Percentiles rank a stretch among this genome's conserved stretches.
These are phyloP conservation scores for Coriaria nepalensis DNA, from an alignment of 306 rosid genomes.

Conservation along the genomic window DNA sequence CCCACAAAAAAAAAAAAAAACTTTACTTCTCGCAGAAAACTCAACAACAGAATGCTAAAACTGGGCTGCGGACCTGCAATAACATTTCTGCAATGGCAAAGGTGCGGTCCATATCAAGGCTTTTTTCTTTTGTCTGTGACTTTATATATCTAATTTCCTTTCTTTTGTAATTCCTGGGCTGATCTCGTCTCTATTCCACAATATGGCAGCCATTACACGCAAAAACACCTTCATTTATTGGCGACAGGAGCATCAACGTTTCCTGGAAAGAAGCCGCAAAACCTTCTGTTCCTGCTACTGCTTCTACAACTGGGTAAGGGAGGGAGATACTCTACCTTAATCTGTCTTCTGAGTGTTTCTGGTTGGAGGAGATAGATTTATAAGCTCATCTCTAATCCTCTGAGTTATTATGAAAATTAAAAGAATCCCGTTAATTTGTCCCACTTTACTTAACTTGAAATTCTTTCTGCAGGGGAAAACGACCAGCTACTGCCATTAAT, in stretches of 20 bases:
- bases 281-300: conserved; percentile 24
- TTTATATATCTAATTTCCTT: not conserved
- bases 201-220: conserved; percentile 34
- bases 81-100: conserved; percentile 84
- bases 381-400: too few relatives aligned
- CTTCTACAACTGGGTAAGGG: conserved; percentile 53
- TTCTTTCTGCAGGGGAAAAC: conserved; percentile 46
- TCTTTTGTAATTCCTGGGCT: too few relatives aligned
- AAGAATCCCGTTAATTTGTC: too few relatives aligned
- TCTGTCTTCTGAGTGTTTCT: not conserved
- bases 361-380: too few relatives aligned
- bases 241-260: conserved; percentile 78
- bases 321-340: conserved; percentile 1
- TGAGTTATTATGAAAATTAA: too few relatives aligned
- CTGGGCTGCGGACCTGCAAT: conserved; percentile 89
- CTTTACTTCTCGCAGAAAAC: conserved; percentile 43
- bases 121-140: not conserved
- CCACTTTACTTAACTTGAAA: not conserved
- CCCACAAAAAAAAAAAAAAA: conserved; percentile 1
- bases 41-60: conserved; percentile 82
- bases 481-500: conserved; percentile 45
- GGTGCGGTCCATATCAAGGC: conserved; percentile 20
- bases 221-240: conserved; percentile 72
- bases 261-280: conserved; percentile 92
- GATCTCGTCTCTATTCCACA: too few relatives aligned